Evolutionary conservation across 2,329 filamentous ascomycete genomes (phyloP), one percentile per base, ranked within the genome.

Genomic region (Dactylellina drechsleri): DNA sequence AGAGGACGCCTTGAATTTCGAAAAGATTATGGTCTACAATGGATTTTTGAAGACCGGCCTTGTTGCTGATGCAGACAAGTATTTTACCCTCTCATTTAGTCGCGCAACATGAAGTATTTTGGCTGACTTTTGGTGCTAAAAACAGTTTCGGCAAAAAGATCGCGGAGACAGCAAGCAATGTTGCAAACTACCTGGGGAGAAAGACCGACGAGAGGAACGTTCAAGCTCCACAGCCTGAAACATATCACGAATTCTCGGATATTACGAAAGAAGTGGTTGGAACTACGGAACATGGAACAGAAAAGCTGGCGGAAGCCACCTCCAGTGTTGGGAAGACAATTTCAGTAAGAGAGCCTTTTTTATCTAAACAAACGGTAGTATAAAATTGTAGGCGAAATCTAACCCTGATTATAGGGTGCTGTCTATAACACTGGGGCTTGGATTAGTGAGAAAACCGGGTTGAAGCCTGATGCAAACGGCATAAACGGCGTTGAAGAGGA

Each of bases 31-130:
- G 40, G 71, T 76, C 0, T 64, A 67, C 12, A 70, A 79, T 54
- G 76, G 77, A 0, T 79, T 78, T 45, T 54, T 78, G 1, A 76
- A 71, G 28, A 76, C 66, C 0, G 74, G 77, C 7, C 47, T 78
- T 6, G 71, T 72, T 2, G 77, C 76, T 20, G 77, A 76, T 2
- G 77, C 74, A 26, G 77, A 78, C 54, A 77, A 77, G 72, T 76
- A 71, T 12, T 66, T 41, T n/a, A 47, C 43, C 4, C 4, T 52
- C 16, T 16, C 16, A 8, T 15, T 10, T 23, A 2, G 26, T 28
- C 47, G 4, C 47, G 16, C 40, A 20, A 8, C 8, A 2, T 28
- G 15, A 18, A 12, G 18, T 12, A 15, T 43, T 7, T 16, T 47
- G 15, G 28, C 28, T 28, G 10, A 36, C 31, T 8, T 36, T 36